Base-by-base conservation (phyloP, 495 filamentous ascomycete genomes). In the Lophium mytilinum region DNA sequence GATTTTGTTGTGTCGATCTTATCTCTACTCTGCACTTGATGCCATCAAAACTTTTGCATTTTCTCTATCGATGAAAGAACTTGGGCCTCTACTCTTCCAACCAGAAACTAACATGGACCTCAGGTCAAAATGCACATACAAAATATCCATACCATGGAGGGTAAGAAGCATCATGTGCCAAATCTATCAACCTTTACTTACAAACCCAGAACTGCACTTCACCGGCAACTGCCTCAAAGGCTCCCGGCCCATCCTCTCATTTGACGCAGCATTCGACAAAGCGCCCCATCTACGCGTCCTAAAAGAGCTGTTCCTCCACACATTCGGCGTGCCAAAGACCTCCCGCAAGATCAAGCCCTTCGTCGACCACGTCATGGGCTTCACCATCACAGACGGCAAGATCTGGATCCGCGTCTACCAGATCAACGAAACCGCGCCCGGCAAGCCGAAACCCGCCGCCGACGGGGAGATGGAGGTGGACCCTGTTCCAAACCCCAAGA, bases 401-500 rank as follows among this genome's bases (percentile, higher is more conserved):
- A 89, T 99, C 66, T 99, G 94, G 91, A 83, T 96, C 42, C 82
- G 93, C 18, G 87, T 89, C 62, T 99, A 95, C 73, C 90, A 99
- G 73, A 87, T 96, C 69, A 79, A 81, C 57, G 91, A 96, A 68
- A 85, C 86, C 0, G 90, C 92, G 57, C 66, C 76, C 6, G 72
- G 75, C 0, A 84, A 80, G 35, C 52, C 60, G 69, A 69, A 66
- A 50, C 58, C 72, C 67, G 70, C 69, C 58, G 54, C 70, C 14
- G 56, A 66, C 7, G 71, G 55, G 1, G 69, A 72, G 36, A 68
- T 70, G 7, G 62, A 54, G 51, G 71, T 67, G 4, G 61, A 51
- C 9, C 33, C 52, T 0, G 63, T 43, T 65, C 66, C 40, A 61
- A 65, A 21, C 62, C 56, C 43, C 52, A 68, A 56, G 49, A 67